phyloP scores from a whole-genome alignment of 2,329 filamentous ascomycete genomes.

The Colletotrichum higginsianum region DNA sequence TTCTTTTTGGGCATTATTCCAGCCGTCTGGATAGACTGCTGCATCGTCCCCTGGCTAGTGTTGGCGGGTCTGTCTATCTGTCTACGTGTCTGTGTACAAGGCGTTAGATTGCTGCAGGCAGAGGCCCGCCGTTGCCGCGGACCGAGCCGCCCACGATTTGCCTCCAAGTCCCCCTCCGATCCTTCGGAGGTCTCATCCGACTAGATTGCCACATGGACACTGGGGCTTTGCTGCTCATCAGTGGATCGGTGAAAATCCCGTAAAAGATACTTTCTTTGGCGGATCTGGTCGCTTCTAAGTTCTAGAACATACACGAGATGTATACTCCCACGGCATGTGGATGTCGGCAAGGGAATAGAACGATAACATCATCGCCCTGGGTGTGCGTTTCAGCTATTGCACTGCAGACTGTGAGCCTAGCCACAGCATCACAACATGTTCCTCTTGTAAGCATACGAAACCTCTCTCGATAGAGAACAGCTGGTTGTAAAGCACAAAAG shows the following conservation, averaged over 20 bases:
- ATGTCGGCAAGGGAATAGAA: neutral
- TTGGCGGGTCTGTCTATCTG: neutral
- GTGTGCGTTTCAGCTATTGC: neutral
- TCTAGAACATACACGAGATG: neutral
- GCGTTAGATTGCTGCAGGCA: neutral
- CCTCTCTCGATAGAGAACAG: too few relatives aligned
- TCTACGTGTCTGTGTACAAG: neutral
- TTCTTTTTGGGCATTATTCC: conserved; percentile 1
- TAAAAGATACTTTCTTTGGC: neutral
- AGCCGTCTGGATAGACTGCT: conserved; percentile 12
- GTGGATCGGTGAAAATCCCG: neutral
- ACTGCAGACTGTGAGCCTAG: neutral
- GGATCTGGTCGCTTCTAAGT: neutral
- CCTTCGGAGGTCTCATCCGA: conserved; percentile 18
- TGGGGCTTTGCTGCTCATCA: neutral
- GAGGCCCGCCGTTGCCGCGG: conserved; percentile 18
- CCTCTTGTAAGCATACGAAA: neutral
- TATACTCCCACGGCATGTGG: neutral
- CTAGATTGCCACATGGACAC: conserved; percentile 1
- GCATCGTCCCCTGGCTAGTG: conserved; percentile 37
- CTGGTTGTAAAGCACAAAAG: neutral
- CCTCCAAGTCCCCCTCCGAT: conserved; percentile 10
- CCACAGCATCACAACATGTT: neutral
- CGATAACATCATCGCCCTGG: neutral
- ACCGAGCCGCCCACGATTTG: conserved; percentile 23